Evolutionary conservation across 164 flowering plant species (phyloP), one percentile per base, ranked within the genome.

Genomic region (Cinnamomum micranthum): DNA sequence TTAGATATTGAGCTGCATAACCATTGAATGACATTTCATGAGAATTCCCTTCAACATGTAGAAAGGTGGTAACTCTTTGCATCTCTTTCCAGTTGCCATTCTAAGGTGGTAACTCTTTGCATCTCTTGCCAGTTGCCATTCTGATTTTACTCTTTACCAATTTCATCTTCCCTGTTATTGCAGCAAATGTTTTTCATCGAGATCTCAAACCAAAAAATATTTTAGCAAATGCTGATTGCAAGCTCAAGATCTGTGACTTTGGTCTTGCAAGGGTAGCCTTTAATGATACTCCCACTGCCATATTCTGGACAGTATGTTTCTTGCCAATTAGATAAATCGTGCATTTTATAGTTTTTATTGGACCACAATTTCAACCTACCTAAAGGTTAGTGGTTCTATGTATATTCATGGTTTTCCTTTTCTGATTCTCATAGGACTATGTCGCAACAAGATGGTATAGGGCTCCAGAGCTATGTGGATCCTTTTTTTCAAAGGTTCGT

Each of bases 391-490:
- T 31, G 20, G 19, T 31, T 17, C 41, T 33, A 1, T 14, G 69
- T 31, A 28, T 60, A 71, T 77, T 60, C 22, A 71, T 47, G 4
- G 68, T 33, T 64, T 71, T 60, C 58, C 27, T 13, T 28, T 73
- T 65, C 25, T 22, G 71, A 35, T 51, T 25, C 59, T 71, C 72
- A 5, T 81, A 95, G 99, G 99, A 95, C 77, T 95, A 95, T 83
- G 99, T 95, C 74, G 99, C 99, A 65, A 95, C 99, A 75, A 86
- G 98, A 76, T 95, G 97, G 98, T 95, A 95, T 67, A 87, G 98
- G 73, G 98, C 98, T 77, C 98, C 98, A 41, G 98, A 94, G 74
- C 78, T 94, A 77, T 94, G 98, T 81, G 98, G 98, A 73, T 95
- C 97, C n/a, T 95, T 95, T 82, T 95, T 95, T 88, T 95, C 99